Evolutionary conservation across 2,329 filamentous ascomycete species (phyloP), one percentile per base, ranked within the genome.

Genomic region (Aspergillus aculeatinus): DNA sequence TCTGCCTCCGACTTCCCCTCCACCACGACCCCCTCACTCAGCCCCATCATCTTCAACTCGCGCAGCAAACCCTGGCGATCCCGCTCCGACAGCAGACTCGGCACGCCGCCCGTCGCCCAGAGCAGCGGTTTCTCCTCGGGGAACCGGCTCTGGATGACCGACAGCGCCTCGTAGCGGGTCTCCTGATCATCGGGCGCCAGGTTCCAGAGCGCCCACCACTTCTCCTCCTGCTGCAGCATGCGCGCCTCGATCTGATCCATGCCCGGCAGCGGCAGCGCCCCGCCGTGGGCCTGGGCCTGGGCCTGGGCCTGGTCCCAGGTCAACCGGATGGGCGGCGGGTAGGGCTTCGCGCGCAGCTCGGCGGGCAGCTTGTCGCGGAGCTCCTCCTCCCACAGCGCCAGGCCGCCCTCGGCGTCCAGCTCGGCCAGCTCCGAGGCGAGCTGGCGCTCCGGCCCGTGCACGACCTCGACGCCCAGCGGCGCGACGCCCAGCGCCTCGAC

Each of bases 401-500:
- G 59, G 1, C 27, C 27, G 5, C 27, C 27, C 27, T 29, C 27
- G 27, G 27, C 27, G 0, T 29, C 27, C 27, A 29, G 7, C 27
- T 29, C 27, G 7, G 27, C 27, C 27, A 29, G 27, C 27, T 29
- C 27, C 7, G 27, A 29, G 27, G 27, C 27, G 27, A 29, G 27
- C 27, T 29, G 27, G 27, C 27, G 27, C 14, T 35, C 14, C 9
- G 14, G 14, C 11, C 55, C 58, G 66, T 77, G 77, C 47, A 70
- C 65, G 55, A 74, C 68, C 61, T 77, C 75, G 35, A 79, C 74
- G 42, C 74, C 71, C 56, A 79, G 64, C 51, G 72, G 69, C 52
- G 69, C 73, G 48, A 80, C 61, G 10, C 77, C 78, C 56, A 77
- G 58, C 31, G 70, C 68, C 55, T 76, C 73, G 5, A 74, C 77